A percentile compares a stretch with the other conserved stretches of the same genome.
These are phyloP conservation scores for Diplodia sapinea DNA, from an alignment of 2,329 filamentous ascomycete species.

Conservation along the genomic window DNA sequence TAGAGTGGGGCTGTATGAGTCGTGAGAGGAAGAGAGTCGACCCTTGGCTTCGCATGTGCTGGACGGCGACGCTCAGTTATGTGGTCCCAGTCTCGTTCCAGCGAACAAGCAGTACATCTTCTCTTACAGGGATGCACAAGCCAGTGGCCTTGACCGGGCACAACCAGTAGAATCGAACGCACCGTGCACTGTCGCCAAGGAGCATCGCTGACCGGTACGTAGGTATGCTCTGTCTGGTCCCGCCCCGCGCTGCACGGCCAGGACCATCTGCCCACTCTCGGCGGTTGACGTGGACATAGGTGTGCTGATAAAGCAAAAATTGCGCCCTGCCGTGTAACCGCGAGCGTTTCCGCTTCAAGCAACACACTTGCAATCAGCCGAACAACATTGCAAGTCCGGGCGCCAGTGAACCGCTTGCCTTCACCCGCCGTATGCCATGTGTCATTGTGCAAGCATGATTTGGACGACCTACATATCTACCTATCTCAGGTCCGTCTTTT, in stretches of 20 bases:
- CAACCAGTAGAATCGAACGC: background rate
- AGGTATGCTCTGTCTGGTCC: background rate
- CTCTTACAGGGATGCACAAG: background rate
- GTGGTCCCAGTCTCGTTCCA: background rate
- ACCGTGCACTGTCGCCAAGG: background rate
- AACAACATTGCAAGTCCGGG: background rate
- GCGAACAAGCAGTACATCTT: background rate
- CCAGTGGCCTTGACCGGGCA: background rate
- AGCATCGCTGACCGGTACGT: background rate
- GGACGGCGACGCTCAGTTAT: background rate
- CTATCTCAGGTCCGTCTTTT: background rate
- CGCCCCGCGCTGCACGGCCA: background rate
- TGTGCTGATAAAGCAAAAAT: background rate
- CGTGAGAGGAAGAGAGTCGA: background rate
- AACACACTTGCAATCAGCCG: background rate
- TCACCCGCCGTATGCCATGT: background rate
- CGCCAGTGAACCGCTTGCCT: background rate
- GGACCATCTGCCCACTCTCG: background rate
- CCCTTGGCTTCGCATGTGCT: background rate
- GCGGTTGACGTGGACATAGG: slow-evolving; percentile 1
- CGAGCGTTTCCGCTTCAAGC: background rate
- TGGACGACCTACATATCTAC: slow-evolving; percentile 5
- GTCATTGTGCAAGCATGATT: slow-evolving; percentile 7
- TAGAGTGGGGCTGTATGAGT: slow-evolving; percentile 9
- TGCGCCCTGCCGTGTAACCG: background rate